Evolutionary conservation across 108 stramenopile genomes (phyloP), one percentile per base, ranked within the genome.

Genomic region (Cyclotella atomus): DNA sequence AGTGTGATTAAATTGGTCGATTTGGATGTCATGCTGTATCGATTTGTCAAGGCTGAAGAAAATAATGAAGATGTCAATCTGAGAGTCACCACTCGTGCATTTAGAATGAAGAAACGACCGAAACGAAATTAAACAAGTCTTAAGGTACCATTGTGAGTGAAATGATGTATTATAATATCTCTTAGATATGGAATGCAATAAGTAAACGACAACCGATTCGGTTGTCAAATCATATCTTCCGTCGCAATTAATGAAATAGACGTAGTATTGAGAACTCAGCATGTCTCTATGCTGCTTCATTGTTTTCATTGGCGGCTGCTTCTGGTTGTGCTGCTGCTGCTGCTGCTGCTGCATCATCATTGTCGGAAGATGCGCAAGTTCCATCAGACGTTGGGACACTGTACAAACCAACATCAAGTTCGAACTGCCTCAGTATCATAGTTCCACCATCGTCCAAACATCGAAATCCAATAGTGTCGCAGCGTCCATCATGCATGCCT

Each of bases 401-500:
- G 45, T 80, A 80, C 35, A 80, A 41, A 3, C 79, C 79, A 4
- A 80, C 71, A 23, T 73, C 67, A 21, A 68, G 43, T 62, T 55
- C 60, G 54, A 69, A 73, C 44, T 68, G 44, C 15, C 38, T 59
- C 23, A 80, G 66, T 44, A 56, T 64, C 53, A 80, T 73, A 19
- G 72, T 80, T 17, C 72, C 72, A 49, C 61, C 61, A 46, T 62
- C 71, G 23, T 27, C 64, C 29, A 33, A 54, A 60, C 79, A 80
- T 2, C 67, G 67, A 56, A 68, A 80, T n/a, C 71, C 79, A 62
- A 80, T 63, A 20, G 71, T n/a, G 44, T 80, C 79, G 59, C 79
- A 80, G 21, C 79, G 35, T n/a, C 79, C 79, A 20, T 65, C 30
- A 50, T 57, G 29, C 79, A 80, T 80, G 21, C 38, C 38, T 38